Conservation (phyloP, 1,284 basidiomycete species). For the Heterobasidion occidentale region DNA sequence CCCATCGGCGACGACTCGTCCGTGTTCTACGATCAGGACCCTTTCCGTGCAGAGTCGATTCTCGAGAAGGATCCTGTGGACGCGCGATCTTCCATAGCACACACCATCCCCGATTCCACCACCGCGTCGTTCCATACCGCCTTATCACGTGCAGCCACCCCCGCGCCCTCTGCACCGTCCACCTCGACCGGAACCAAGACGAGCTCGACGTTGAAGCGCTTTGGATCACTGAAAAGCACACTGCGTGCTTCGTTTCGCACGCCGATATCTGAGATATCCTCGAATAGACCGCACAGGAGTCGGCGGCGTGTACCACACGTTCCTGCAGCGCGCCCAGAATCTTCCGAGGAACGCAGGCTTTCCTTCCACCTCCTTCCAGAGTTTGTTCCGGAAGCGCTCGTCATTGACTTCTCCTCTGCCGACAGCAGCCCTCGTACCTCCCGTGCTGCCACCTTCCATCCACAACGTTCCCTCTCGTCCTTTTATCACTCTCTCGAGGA, state of each 20-base stretch:
- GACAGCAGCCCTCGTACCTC: slow-evolving; percentile 6
- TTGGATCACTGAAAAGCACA: slow-evolving; percentile 28
- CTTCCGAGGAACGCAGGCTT: slow-evolving; percentile 1
- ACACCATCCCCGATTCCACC: slow-evolving; percentile 4
- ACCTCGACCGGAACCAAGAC: slow-evolving; percentile 12
- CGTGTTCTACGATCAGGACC: slow-evolving; percentile 31
- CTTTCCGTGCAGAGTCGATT: slow-evolving; percentile 16
- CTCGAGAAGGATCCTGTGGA: slow-evolving; percentile 3
- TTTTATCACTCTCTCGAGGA: slow-evolving; percentile 13
- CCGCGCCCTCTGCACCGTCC: slow-evolving; percentile 4
- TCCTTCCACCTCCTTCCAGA: slow-evolving; percentile 7
- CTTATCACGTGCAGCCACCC: slow-evolving; percentile 4
- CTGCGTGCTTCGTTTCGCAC: slow-evolving; percentile 22
- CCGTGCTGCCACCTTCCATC: slow-evolving; percentile 1
- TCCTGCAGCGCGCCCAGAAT: slow-evolving; percentile 6
- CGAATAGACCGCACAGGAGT: slow-evolving; percentile 7
- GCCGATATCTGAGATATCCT: slow-evolving; percentile 22
- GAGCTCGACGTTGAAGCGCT: slow-evolving; percentile 27
- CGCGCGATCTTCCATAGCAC: slow-evolving; percentile 5
- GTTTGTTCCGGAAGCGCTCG: slow-evolving; percentile 11
- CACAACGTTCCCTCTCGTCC: slow-evolving; percentile 9
- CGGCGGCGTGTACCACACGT: slow-evolving; percentile 9
- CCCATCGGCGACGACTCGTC: slow-evolving; percentile 18
- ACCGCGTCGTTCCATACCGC: slow-evolving; percentile 14
- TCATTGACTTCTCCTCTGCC: slow-evolving; percentile 10